A percentile compares a stretch with the other conserved stretches of the same genome.
Conservation (phyloP, 441 rosid genomes). For the Corymbia calophylla region DNA sequence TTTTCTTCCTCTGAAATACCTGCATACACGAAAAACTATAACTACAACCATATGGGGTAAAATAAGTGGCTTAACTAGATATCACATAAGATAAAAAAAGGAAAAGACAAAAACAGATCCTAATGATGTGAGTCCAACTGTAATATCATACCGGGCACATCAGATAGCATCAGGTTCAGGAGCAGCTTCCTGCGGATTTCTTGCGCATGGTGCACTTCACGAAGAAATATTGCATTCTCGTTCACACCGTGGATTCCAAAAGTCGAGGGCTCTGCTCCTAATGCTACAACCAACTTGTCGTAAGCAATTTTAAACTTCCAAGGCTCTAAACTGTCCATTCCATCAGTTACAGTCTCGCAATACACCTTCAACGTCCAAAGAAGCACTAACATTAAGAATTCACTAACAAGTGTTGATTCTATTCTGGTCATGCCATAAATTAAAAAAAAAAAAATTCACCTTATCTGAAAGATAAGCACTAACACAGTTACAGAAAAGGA, state of each 20-base stretch:
- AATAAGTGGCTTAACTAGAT: not conserved
- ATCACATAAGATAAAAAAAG: not conserved
- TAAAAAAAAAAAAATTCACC: not conserved
- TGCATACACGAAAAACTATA: conserved; percentile 16
- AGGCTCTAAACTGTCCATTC: conserved; percentile 31
- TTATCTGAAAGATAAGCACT: not conserved
- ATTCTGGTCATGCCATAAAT: not conserved
- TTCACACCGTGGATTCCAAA: conserved; percentile 71
- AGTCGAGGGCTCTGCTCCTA: conserved; percentile 77
- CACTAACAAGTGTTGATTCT: not conserved
- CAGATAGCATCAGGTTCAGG: conserved; percentile 82
- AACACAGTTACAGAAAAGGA: not conserved
- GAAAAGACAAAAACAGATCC: not conserved
- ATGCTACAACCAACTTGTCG: conserved; percentile 70
- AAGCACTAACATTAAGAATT: not conserved
- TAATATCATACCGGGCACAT: conserved; percentile 51
- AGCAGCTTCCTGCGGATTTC: conserved; percentile 82
- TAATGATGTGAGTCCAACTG: not conserved
- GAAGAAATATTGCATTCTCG: conserved; percentile 68
- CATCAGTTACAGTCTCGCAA: conserved; percentile 69
- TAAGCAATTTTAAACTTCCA: conserved; percentile 65
- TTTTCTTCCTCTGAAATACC: conserved; percentile 73
- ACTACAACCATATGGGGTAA: not conserved
- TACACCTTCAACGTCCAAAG: conserved; percentile 40
- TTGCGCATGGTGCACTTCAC: conserved; percentile 93